These are phyloP conservation scores for Juncus inflexus DNA, from an alignment of 176 grass and related monocot species.

Conservation along the genomic window DNA sequence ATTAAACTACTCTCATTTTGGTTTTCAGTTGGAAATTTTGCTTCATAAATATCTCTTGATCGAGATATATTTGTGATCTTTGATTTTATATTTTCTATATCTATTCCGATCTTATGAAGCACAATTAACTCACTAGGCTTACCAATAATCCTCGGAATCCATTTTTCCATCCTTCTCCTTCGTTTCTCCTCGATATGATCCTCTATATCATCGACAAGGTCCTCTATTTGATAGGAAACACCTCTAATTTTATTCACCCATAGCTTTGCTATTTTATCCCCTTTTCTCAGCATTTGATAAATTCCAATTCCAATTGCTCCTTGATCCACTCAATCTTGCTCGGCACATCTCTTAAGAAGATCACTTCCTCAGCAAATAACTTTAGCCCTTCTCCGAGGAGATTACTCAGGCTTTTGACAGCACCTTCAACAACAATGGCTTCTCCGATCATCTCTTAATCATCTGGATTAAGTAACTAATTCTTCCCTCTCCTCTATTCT, in stretches of 20 bases:
- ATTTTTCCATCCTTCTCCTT: conserved; percentile 14
- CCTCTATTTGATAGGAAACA: conserved; percentile 22
- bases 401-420: no score
- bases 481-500: no score
- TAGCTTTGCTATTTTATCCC: not conserved
- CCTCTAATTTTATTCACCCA: conserved; percentile 19
- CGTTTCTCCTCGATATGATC: conserved; percentile 7
- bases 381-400: no score
- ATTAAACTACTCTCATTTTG: not conserved
- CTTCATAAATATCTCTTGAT: not conserved
- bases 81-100: not conserved
- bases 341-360: not conserved
- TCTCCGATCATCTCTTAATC: no score
- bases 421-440: no score
- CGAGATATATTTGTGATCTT: not conserved
- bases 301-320: not conserved
- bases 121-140: conserved; percentile 4
- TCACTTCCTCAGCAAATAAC: no score
- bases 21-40: not conserved
- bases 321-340: conserved; percentile 7
- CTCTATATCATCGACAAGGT: conserved; percentile 7
- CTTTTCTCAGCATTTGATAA: conserved; percentile 6
- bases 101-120: conserved; percentile 8
- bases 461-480: no score
- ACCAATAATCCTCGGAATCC: conserved; percentile 23